These are phyloP conservation scores for Macadamia integrifolia DNA, from an alignment of 164 flowering plant genomes.

Conservation along the genomic window DNA sequence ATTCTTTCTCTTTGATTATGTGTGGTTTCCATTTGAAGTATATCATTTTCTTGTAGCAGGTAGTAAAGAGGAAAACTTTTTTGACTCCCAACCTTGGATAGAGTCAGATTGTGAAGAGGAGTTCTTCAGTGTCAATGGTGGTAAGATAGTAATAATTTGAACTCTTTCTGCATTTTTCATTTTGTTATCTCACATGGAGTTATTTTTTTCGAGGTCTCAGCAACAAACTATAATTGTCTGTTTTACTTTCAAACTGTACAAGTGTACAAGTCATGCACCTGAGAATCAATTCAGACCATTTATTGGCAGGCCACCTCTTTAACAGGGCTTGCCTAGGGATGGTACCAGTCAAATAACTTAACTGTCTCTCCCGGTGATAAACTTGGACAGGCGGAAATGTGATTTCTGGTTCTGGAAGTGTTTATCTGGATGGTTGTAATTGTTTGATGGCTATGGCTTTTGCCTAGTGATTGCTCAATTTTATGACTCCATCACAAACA, in stretches of 20 bases:
- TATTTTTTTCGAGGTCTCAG: too few species aligned
- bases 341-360: not conserved
- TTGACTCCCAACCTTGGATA: conserved; percentile 71
- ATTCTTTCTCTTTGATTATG: not conserved
- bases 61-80: conserved; percentile 75
- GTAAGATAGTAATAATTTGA: conserved; percentile 28
- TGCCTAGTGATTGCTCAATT: not conserved
- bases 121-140: conserved; percentile 79
- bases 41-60: conserved; percentile 31
- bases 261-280: not conserved
- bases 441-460: not conserved
- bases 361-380: not conserved
- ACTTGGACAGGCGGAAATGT: too few species aligned
- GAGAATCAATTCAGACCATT: not conserved
- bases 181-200: not conserved
- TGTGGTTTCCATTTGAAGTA: not conserved
- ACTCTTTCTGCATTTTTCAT: not conserved
- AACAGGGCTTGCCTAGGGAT: not conserved
- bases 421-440: not conserved
- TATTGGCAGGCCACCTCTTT: not conserved
- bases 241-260: too few species aligned
- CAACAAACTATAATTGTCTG: too few species aligned
- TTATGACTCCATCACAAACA: not conserved
- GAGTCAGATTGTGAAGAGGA: conserved; percentile 94
- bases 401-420: not conserved